Base-by-base conservation (phyloP, 2,329 filamentous ascomycete genomes). In the Acrocalymma vagum region DNA sequence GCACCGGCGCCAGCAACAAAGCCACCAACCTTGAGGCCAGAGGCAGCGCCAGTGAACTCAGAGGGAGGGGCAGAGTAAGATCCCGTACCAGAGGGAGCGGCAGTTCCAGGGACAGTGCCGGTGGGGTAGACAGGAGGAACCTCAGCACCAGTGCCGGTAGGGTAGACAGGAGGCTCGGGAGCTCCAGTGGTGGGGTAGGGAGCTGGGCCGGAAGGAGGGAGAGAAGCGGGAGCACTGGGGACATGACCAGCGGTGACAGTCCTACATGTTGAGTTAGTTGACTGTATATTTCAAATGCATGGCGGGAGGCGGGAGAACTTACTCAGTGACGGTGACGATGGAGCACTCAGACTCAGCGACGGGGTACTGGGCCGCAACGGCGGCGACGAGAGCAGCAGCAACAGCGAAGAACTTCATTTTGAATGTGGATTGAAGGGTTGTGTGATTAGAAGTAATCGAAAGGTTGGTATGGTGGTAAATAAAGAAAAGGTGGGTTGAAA, bases 21-120 rank as follows among this genome's bases (percentile, higher is more conserved):
- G n/a, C 62, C 52, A 22, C 60, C 63, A 23, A 65, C 58, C 56
- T 65, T 60, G 29, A 59, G 16, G 29, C 46, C 23, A 30, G 48
- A 53, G 28, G 66, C 65, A 26, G 65, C 64, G 34, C 64, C 64
- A 23, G 65, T 67, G 55, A 66, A 69, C 41, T 59, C 45, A 10
- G 54, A 45, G 21, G 51, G 45, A 16, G 58, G 51, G 14, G 55
- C 39, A 29, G 49, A 39, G 42, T 53, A 58, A 5, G 52, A 29
- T 21, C 56, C 56, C 17, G 58, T 63, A 10, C 55, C 58, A 17
- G 51, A 53, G 4, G 58, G 52, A 20, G 38, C 31, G 23, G 42
- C 45, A 23, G 60, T 55, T 32, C 51, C 56, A 16, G 29, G 11
- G 16, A 17, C 13, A 25, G 27, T 25, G 28, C 29, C 32, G 29